Base-by-base conservation (phyloP, 2,329 filamentous ascomycete genomes). In the Colletotrichum gigasporum region DNA sequence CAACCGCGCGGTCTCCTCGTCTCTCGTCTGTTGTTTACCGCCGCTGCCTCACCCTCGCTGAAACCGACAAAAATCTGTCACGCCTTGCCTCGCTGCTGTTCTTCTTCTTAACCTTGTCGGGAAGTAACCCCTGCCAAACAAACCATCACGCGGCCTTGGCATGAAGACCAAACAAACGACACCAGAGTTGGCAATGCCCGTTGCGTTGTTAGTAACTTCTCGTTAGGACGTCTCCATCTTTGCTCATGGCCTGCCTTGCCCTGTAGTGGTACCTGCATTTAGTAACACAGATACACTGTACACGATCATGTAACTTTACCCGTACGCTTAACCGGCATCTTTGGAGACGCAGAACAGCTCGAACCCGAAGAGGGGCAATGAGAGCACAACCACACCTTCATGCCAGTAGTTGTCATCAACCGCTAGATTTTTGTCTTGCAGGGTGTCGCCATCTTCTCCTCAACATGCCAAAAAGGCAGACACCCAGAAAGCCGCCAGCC, bases 241-340 rank as follows among this genome's bases (percentile, higher is more conserved):
- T 24, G 24, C n/a, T 20, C 34, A 32, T 28, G 35, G 7, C 37
- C 35, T 42, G 44, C 34, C 32, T 14, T 18, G 32, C 11, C 39
- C 37, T 26, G 26, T 57, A 41, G 50, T 34, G 26, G 47, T 47
- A 41, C 55, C 35, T 42, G 48, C 35, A 20, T 20, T 35, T 61
- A 54, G 41, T 50, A 52, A 64, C 37, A 37, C 32, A 41, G 34
- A 34, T 24, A 22, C 32, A 8, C 18, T n/a, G n/a, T n/a, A n/a
- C n/a, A n/a, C n/a, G n/a, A n/a, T 18, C 26, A 16, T 18, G 30
- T 16, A 55, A 47, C 35, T 18, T 61, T 56, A 64, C 61, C 41
- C 48, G 61, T 52, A 9, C 55, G 45, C 16, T 6, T 4, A 16
- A 47, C 41, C 45, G 39, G 37, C 45, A 42, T 44, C 32, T 14